These are phyloP conservation scores for Aspergillus piperis DNA, from an alignment of 2,329 filamentous ascomycete species.

Conservation along the genomic window DNA sequence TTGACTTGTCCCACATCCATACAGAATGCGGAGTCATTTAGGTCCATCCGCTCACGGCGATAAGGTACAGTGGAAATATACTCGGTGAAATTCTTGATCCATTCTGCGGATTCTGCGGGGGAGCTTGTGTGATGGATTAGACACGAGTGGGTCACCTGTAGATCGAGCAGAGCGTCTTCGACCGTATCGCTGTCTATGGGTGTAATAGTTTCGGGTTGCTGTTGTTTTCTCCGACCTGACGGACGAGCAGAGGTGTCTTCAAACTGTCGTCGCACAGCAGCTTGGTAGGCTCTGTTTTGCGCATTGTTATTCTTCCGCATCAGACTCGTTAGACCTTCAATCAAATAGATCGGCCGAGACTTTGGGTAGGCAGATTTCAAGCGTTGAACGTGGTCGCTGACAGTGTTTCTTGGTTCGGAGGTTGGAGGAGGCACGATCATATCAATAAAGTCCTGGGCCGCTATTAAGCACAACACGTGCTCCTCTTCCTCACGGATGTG, in stretches of 20 bases:
- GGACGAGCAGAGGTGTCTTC: conserved; percentile 28
- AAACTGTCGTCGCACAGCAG: conserved; percentile 59
- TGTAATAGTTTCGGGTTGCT: conserved; percentile 42
- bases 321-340: conserved; percentile 69
- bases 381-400: conserved; percentile 58
- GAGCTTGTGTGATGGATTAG: conserved; percentile 69
- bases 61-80: conserved; percentile 78
- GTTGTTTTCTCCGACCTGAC: conserved; percentile 29
- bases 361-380: conserved; percentile 57
- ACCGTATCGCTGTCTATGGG: conserved; percentile 68
- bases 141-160: conserved; percentile 68
- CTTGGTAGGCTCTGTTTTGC: conserved; percentile 68
- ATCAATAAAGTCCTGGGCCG: conserved; percentile 66
- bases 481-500: conserved; percentile 55
- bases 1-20: conserved; percentile 78
- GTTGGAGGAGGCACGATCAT: conserved; percentile 49
- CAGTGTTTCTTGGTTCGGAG: conserved; percentile 30
- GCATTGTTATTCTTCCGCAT: conserved; percentile 68
- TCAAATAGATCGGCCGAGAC: conserved; percentile 65
- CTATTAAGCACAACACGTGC: conserved; percentile 63
- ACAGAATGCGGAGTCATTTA: conserved; percentile 64
- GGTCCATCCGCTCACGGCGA: conserved; percentile 51
- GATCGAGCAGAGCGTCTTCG: conserved; percentile 68
- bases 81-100: conserved; percentile 73
- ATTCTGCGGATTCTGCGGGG: conserved; percentile 67